A percentile compares a stretch with the other conserved stretches of the same genome.
Evolutionary conservation across 805 yeast genomes (phyloP).

Genomic region (Wickerhamomyces subpelliculosus): DNA sequence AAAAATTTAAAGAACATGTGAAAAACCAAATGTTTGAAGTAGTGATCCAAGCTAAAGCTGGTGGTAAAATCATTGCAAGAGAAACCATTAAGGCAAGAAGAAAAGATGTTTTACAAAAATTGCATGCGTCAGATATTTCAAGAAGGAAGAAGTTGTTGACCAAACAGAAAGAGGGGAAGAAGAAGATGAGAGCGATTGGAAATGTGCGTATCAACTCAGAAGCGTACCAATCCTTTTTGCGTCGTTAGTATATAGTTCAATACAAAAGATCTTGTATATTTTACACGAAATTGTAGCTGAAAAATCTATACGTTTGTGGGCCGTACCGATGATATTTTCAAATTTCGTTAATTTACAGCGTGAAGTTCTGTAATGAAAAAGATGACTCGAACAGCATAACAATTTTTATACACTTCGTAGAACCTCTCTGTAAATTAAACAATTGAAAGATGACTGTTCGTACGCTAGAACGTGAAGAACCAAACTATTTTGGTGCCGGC

Average conservation of each 20-base stretch:
- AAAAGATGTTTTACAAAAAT: conserved; percentile 88
- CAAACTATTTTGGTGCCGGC: conserved; percentile 95
- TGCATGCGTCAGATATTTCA: conserved; percentile 90
- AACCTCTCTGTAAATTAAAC: too few relatives aligned
- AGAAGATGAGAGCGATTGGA: conserved; percentile 73
- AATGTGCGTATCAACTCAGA: conserved; percentile 72
- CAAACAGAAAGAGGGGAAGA: conserved; percentile 92
- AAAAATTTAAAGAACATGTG: conserved; percentile 71
- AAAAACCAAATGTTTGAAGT: conserved; percentile 86
- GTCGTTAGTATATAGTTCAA: too few relatives aligned
- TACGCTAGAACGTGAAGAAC: conserved; percentile 56
- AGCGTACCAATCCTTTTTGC: conserved; percentile 81
- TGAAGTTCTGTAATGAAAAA: too few relatives aligned
- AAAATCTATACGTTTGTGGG: too few relatives aligned
- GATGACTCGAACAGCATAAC: neutral
- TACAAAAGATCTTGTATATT: neutral
- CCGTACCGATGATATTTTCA: too few relatives aligned
- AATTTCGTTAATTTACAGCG: too few relatives aligned
- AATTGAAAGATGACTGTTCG: conserved; percentile 6
- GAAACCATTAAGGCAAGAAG: conserved; percentile 91
- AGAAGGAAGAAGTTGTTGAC: conserved; percentile 82
- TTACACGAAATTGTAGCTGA: too few relatives aligned
- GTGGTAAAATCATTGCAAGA: conserved; percentile 74
- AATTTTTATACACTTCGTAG: too few relatives aligned
- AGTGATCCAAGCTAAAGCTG: conserved; percentile 83